These are phyloP conservation scores for Butyriboletus loyo DNA, from an alignment of 768 basidiomycete species.

Conservation along the genomic window DNA sequence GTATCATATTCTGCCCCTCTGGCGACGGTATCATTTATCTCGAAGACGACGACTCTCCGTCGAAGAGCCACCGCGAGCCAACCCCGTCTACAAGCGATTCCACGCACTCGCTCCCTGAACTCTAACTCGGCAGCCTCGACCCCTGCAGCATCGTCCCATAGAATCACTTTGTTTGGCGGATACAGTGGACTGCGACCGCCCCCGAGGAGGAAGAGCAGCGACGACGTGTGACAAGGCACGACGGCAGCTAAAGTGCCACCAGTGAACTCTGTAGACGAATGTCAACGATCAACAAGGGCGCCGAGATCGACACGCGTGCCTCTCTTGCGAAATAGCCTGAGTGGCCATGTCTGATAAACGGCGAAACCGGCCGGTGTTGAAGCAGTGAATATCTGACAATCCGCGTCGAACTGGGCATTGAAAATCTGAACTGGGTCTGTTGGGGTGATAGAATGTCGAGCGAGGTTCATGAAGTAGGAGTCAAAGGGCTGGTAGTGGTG, in stretches of 20 bases:
- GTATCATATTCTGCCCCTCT: constrained; percentile 83
- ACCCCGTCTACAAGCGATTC: constrained; percentile 74
- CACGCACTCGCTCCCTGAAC: constrained; percentile 80
- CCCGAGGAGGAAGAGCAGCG: constrained; percentile 81
- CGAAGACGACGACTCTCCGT: constrained; percentile 75
- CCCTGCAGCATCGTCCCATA: constrained; percentile 83
- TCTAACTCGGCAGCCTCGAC: constrained; percentile 84
- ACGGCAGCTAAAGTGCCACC: constrained; percentile 77
- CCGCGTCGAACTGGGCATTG: constrained; percentile 78
- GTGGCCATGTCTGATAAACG: constrained; percentile 72
- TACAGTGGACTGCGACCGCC: constrained; percentile 87
- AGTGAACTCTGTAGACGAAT: constrained; percentile 53
- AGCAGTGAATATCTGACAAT: constrained; percentile 75
- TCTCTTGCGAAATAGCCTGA: constrained; percentile 76
- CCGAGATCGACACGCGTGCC: constrained; percentile 43
- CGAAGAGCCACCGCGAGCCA: constrained; percentile 84
- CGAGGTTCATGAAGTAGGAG: constrained; percentile 70
- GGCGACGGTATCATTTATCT: constrained; percentile 58
- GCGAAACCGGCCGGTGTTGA: constrained; percentile 81
- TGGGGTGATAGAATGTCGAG: constrained; percentile 77
- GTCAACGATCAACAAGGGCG: constrained; percentile 15
- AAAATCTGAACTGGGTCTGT: constrained; percentile 72
- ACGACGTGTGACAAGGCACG: constrained; percentile 77
- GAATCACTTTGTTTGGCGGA: constrained; percentile 86
- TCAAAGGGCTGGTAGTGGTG: constrained; percentile 9